Base-by-base conservation (phyloP, 2,329 filamentous ascomycete genomes). In the Furcasterigmium sp. region DNA sequence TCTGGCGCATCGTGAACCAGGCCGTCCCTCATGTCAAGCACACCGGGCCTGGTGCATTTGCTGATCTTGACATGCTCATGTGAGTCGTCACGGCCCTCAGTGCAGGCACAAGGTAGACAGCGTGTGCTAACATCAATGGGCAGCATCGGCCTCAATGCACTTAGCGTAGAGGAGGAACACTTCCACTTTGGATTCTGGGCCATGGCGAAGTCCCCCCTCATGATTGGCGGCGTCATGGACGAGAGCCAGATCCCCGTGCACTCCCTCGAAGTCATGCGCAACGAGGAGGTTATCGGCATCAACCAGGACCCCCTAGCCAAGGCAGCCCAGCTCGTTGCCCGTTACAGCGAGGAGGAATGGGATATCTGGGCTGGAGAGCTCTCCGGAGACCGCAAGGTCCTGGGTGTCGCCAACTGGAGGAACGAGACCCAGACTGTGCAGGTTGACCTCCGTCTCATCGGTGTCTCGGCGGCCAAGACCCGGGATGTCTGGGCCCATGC, bases 271-370 rank as follows among this genome's bases (percentile, higher is more conserved):
- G 59, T 74, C 14, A 54, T 75, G 37, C 62, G 61, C 2, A 80
- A 80, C 55, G 61, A 66, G 20, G 76, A 78, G 43, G 68, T 78
- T 18, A 73, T 82, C 19, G 69, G 69, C 0, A 73, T 78, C 52
- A 81, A 81, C 50, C 77, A 82, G 50, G 78, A 82, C 51, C 46
- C 68, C 0, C 56, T 80, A 0, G 75, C 67, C 0, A 59, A 70
- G 42, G 73, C 76, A 36, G 74, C 76, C 1, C 63, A 63, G n/a
- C 59, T 83, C 1, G 55, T 70, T 2, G 59, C 70, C 5, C 63
- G 73, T 5, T 69, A 70, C 51, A 70, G 71, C 0, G 65, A 71
- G 18, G 67, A 70, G 21, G 64, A 68, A 34, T 76, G 70, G 57
- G 75, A 78, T 42, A 55, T 76, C 1, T 77, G 72, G 72, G 65